These are phyloP conservation scores for Pythium sp. DNA, from an alignment of 352 stramenopile genomes.

Conservation along the genomic window DNA sequence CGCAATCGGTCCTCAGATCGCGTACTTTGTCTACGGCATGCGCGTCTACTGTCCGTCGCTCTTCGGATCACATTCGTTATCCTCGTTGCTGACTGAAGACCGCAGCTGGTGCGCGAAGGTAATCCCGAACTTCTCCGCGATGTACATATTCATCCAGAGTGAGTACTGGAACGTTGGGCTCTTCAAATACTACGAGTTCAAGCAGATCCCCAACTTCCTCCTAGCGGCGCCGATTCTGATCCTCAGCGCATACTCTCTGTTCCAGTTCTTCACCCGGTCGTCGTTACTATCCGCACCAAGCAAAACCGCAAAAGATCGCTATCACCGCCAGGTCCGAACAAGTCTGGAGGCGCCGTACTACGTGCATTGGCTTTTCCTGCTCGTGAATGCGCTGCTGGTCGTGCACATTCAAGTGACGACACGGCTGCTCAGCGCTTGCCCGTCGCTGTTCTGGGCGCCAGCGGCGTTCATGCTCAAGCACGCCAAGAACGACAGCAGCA, in stretches of 20 bases:
- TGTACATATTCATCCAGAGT: constrained; percentile 94
- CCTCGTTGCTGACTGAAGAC: constrained; percentile 27
- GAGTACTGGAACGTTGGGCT: constrained; percentile 96
- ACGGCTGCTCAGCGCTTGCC: constrained; percentile 70
- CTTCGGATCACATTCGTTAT: constrained; percentile 7
- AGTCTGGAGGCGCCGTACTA: constrained; percentile 45
- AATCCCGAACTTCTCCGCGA: constrained; percentile 74
- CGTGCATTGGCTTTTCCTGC: constrained; percentile 69
- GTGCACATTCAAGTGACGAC: constrained; percentile 88
- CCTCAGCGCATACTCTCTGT: constrained; percentile 54
- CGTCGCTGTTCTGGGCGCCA: constrained; percentile 78
- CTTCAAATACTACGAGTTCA: constrained; percentile 91
- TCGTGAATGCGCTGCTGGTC: constrained; percentile 72
- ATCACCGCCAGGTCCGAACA: background rate
- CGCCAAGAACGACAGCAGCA: no score
- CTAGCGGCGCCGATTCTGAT: constrained; percentile 87
- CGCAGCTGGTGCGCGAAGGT: constrained; percentile 67
- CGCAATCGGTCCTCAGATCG: constrained; percentile 58
- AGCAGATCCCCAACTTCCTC: constrained; percentile 95
- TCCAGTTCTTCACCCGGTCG: constrained; percentile 44
- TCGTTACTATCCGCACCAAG: constrained; percentile 14
- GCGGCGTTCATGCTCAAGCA: constrained; percentile 24
- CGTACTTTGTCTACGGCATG: constrained; percentile 68
- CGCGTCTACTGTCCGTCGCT: constrained; percentile 62
- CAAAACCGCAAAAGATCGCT: background rate